phyloP scores from a whole-genome alignment of 768 basidiomycete species.

The Trametes cingulata region DNA sequence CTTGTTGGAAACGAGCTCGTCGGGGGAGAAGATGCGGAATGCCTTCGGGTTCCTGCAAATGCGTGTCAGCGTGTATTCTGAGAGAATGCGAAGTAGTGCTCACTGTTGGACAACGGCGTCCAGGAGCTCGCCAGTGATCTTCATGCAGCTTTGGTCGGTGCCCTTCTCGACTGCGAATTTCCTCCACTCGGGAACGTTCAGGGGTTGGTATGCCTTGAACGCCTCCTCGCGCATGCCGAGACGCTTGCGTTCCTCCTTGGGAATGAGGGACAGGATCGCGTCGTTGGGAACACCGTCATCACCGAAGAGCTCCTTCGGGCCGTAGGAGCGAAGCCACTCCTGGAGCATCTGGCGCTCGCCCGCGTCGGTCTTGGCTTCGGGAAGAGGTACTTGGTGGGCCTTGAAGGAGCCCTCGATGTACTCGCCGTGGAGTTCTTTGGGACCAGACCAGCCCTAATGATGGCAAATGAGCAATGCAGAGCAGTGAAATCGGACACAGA shows the following conservation, averaged over 20 bases:
- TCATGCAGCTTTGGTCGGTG: constrained; percentile 75
- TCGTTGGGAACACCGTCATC: constrained; percentile 51
- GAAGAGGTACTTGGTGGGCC: constrained; percentile 88
- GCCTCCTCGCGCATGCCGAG: constrained; percentile 72
- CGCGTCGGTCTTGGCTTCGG: constrained; percentile 60
- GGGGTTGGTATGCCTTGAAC: constrained; percentile 60
- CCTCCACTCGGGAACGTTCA: constrained; percentile 69
- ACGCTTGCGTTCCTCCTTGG: constrained; percentile 48
- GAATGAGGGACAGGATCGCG: constrained; percentile 57
- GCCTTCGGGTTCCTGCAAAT: constrained; percentile 61
- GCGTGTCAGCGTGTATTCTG: neutral
- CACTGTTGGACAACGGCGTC: constrained; percentile 57
- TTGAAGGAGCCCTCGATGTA: constrained; percentile 81
- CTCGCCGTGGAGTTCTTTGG: constrained; percentile 64
- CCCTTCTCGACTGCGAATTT: constrained; percentile 52
- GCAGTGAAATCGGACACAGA: neutral
- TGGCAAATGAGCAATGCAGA: neutral
- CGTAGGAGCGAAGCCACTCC: constrained; percentile 75
- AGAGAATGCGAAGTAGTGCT: constrained; percentile 20
- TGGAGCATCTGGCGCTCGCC: constrained; percentile 66
- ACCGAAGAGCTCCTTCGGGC: constrained; percentile 65
- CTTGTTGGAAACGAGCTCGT: constrained; percentile 87
- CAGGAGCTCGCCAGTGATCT: constrained; percentile 59
- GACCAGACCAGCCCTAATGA: constrained; percentile 60
- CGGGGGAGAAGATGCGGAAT: constrained; percentile 91